Evolutionary conservation across 345 rosid genomes (phyloP).

Genomic region (Anastatica hierochuntica): DNA sequence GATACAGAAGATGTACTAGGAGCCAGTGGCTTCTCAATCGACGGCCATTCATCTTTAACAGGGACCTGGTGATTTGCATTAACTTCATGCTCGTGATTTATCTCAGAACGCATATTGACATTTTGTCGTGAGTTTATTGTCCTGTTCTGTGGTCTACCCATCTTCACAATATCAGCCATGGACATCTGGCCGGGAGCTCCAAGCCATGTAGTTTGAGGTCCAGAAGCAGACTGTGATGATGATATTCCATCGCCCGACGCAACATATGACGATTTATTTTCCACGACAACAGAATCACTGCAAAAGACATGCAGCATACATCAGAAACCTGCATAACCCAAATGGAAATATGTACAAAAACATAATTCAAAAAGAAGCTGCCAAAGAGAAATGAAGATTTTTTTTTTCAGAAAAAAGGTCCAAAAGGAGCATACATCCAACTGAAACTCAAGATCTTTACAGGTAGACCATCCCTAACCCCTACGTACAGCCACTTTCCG

Average conservation of each 20-base stretch:
- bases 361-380: not conserved
- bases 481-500: not conserved
- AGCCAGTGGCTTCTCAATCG: conserved; percentile 49
- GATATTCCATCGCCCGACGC: conserved; percentile 39
- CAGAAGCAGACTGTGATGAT: conserved; percentile 44
- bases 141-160: conserved; percentile 82
- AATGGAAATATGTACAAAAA: conserved; percentile 1
- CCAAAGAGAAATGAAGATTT: not conserved
- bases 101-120: conserved; percentile 25
- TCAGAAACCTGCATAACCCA: conserved; percentile 15
- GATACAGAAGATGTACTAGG: conserved; percentile 34
- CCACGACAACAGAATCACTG: conserved; percentile 48
- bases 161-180: conserved; percentile 96
- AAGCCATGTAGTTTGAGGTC: conserved; percentile 66
- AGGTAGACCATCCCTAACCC: not conserved
- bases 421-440: not conserved
- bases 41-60: conserved; percentile 52
- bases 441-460: not conserved
- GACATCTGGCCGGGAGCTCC: conserved; percentile 80
- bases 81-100: conserved; percentile 30
- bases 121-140: conserved; percentile 8
- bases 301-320: conserved; percentile 22
- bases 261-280: conserved; percentile 35
- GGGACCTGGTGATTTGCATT: conserved; percentile 37
- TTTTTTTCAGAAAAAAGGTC: not conserved